A percentile compares a stretch with the other conserved stretches of the same genome.
Conservation (phyloP, 1,139 yeast species). For the Groenewaldozyma auringiensis region DNA sequence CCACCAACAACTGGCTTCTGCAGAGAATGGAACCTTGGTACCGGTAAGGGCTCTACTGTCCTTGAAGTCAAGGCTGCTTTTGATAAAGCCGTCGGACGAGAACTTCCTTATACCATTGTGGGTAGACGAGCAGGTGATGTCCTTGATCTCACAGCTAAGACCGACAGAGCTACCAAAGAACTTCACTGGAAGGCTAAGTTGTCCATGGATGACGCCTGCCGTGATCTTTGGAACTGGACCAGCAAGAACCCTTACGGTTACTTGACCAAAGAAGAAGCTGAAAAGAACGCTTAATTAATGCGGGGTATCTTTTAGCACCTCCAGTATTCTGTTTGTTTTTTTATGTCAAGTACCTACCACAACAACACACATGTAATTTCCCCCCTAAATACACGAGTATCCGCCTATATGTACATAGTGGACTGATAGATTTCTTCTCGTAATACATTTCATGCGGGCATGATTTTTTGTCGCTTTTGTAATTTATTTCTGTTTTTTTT, state of each 20-base stretch:
- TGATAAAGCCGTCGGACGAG: constrained; percentile 58
- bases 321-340: too few species aligned
- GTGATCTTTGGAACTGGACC: constrained; percentile 75
- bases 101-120: constrained; percentile 56
- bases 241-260: constrained; percentile 62
- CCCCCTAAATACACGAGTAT: too few species aligned
- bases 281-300: constrained; percentile 7
- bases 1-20: constrained; percentile 41
- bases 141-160: constrained; percentile 63
- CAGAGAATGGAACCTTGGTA: constrained; percentile 79
- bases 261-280: constrained; percentile 18
- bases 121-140: constrained; percentile 78
- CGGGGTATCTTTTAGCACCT: too few species aligned
- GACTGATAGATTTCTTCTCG: too few species aligned
- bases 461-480: too few species aligned
- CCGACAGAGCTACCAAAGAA: constrained; percentile 58
- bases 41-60: constrained; percentile 74
- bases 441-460: too few species aligned
- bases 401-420: too few species aligned
- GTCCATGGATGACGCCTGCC: constrained; percentile 56
- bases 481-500: too few species aligned
- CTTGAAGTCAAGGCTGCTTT: constrained; percentile 64
- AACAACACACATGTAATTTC: too few species aligned
- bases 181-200: constrained; percentile 57
- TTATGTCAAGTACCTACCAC: too few species aligned